Evolutionary conservation across 768 basidiomycete genomes (phyloP).

Genomic region (Mycena venus): DNA sequence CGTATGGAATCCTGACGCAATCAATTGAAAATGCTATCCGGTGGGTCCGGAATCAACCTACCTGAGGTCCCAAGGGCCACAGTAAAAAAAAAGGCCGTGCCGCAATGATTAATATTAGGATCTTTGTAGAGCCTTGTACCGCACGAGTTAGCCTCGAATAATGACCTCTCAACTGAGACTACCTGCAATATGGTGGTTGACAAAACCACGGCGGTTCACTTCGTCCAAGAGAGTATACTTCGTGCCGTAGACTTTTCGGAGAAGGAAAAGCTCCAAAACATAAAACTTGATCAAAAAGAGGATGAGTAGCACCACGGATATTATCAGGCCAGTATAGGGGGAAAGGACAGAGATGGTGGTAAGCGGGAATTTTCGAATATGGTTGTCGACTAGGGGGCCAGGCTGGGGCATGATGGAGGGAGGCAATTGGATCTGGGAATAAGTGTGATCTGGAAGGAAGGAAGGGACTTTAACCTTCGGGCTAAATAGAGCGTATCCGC

Average conservation of each 20-base stretch:
- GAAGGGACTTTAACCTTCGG: too few relatives aligned
- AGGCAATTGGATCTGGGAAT: too few relatives aligned
- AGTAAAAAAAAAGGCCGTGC: background rate
- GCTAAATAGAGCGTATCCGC: too few relatives aligned
- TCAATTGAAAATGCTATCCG: too few relatives aligned
- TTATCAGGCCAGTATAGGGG: conserved; percentile 11
- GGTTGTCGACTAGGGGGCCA: background rate
- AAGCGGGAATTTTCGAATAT: background rate
- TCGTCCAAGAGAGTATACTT: conserved; percentile 7
- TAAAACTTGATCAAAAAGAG: conserved; percentile 13
- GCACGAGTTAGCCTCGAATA: too few relatives aligned
- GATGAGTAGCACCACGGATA: conserved; percentile 9
- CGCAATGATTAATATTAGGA: background rate
- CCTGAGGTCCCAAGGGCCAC: conserved; percentile 3
- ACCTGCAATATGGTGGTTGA: conserved; percentile 15
- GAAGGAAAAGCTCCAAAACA: conserved; percentile 6
- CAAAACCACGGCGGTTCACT: conserved; percentile 1
- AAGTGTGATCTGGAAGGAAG: too few relatives aligned
- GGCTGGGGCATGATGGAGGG: background rate
- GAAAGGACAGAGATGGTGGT: background rate
- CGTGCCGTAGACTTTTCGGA: background rate
- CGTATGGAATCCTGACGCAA: conserved; percentile 13
- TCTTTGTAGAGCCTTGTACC: too few relatives aligned
- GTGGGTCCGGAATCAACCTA: too few relatives aligned
- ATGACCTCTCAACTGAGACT: too few relatives aligned